These are phyloP conservation scores for Podaxis pistillaris DNA, from an alignment of 768 basidiomycete species.

Conservation along the genomic window DNA sequence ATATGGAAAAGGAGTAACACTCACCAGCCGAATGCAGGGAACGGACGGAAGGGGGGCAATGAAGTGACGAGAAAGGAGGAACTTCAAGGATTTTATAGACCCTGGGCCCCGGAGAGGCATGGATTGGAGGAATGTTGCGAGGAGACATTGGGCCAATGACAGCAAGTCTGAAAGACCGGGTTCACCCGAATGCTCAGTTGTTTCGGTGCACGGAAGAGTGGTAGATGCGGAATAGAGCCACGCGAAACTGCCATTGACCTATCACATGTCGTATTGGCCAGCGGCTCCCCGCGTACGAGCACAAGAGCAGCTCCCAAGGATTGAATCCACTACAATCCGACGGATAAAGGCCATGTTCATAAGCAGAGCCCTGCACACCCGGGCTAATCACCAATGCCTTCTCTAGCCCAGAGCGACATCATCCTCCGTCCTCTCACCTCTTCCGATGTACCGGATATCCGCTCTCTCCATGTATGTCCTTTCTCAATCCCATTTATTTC, in stretches of 20 bases:
- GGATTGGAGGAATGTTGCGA: not conserved
- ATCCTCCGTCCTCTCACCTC: conserved; percentile 33
- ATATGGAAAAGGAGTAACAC: not conserved
- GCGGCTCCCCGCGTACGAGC: conserved; percentile 11
- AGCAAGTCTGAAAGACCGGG: not conserved
- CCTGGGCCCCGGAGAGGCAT: conserved; percentile 2
- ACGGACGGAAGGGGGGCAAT: not conserved
- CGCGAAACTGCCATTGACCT: not conserved
- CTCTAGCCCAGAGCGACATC: conserved; percentile 22
- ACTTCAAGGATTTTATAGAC: not conserved
- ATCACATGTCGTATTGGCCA: conserved; percentile 15
- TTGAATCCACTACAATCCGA: not conserved
- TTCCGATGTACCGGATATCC: conserved; percentile 32
- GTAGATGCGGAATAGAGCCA: not conserved
- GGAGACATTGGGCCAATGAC: not conserved
- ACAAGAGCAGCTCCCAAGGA: not conserved
- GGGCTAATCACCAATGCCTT: conserved; percentile 13
- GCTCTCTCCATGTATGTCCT: conserved; percentile 41
- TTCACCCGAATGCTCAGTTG: conserved; percentile 20
- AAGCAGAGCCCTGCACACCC: not conserved
- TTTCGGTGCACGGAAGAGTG: conserved; percentile 1
- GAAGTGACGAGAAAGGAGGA: not conserved
- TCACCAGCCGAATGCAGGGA: not conserved
- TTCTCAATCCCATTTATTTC: not conserved
- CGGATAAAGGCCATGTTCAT: not conserved